Evolutionary conservation across 225 moss, liverwort and hornwort species (phyloP).

Genomic region (Physcomitrium patens): DNA sequence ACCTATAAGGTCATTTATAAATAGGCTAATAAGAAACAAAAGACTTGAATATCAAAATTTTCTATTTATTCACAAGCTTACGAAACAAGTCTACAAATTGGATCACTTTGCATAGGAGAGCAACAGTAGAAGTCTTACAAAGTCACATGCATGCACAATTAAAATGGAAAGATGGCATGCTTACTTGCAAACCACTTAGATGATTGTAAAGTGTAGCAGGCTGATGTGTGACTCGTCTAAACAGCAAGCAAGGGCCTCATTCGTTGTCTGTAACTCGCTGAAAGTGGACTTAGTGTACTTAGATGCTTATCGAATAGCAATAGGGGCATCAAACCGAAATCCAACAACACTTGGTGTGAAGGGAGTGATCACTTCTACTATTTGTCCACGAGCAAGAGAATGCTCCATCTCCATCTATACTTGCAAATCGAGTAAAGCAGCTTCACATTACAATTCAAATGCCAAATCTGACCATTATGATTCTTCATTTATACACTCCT

Average conservation of each 20-base stretch:
- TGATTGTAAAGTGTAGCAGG: constrained; percentile 76
- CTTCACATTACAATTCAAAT: constrained; percentile 6
- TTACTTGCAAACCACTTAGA: constrained; percentile 78
- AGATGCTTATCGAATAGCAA: constrained; percentile 79
- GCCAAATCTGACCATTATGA: not conserved
- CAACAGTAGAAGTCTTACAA: not conserved
- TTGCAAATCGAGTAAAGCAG: constrained; percentile 44
- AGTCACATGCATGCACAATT: not conserved
- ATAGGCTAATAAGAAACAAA: constrained; percentile 2
- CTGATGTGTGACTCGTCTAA: constrained; percentile 88
- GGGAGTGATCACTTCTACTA: constrained; percentile 70
- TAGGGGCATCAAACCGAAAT: constrained; percentile 87
- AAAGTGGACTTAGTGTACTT: constrained; percentile 68
- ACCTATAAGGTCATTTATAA: not conserved
- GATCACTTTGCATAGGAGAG: constrained; percentile 2
- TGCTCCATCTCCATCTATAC: constrained; percentile 91
- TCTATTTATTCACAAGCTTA: not conserved
- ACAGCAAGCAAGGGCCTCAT: constrained; percentile 72
- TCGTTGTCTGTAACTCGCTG: constrained; percentile 46
- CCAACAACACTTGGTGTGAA: constrained; percentile 77
- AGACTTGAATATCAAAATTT: not conserved
- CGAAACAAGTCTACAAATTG: not conserved
- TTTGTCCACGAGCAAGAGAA: constrained; percentile 65
- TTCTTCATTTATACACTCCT: not conserved
- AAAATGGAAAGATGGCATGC: constrained; percentile 34